A percentile compares a stretch with the other conserved stretches of the same genome.
phyloP scores from a whole-genome alignment of 2,329 filamentous ascomycete species.

The Escovopsis sp. region DNA sequence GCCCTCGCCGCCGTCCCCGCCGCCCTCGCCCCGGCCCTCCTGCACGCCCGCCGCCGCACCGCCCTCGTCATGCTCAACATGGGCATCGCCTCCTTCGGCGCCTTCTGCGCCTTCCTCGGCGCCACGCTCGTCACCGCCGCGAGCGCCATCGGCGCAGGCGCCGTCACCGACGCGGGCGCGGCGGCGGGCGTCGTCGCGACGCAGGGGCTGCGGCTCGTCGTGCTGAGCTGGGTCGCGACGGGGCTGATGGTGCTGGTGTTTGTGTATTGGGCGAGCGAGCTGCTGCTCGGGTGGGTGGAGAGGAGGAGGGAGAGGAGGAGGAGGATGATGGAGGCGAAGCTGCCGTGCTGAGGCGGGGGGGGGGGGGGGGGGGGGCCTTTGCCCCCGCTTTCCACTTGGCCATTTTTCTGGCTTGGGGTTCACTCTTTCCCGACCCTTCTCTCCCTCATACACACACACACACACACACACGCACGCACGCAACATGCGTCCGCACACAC shows the following conservation, averaged over 20 bases:
- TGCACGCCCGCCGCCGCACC: slow-evolving; percentile 12
- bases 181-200: slow-evolving; percentile 29
- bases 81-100: slow-evolving; percentile 19
- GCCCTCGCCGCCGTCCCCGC: slow-evolving; percentile 28
- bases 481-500: no score
- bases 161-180: slow-evolving; percentile 27
- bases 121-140: slow-evolving; percentile 28
- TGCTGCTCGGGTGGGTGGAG: slow-evolving; percentile 11
- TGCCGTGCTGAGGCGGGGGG: slow-evolving; percentile 1
- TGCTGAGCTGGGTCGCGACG: slow-evolving; percentile 31
- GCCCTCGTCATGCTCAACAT: slow-evolving; percentile 21
- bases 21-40: slow-evolving; percentile 20
- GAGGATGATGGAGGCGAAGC: slow-evolving; percentile 14
- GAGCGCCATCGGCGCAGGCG: slow-evolving; percentile 22
- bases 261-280: slow-evolving; percentile 25
- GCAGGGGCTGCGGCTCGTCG: slow-evolving; percentile 28
- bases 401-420: no score
- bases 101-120: slow-evolving; percentile 22
- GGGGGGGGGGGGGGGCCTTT: no score
- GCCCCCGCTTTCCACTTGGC: no score
- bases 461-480: no score
- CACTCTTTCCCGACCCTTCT: no score
- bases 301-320: slow-evolving; percentile 12
- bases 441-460: no score
- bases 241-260: slow-evolving; percentile 25